Evolutionary conservation across 768 basidiomycete genomes (phyloP).

Genomic region (Mycena leptocephala): DNA sequence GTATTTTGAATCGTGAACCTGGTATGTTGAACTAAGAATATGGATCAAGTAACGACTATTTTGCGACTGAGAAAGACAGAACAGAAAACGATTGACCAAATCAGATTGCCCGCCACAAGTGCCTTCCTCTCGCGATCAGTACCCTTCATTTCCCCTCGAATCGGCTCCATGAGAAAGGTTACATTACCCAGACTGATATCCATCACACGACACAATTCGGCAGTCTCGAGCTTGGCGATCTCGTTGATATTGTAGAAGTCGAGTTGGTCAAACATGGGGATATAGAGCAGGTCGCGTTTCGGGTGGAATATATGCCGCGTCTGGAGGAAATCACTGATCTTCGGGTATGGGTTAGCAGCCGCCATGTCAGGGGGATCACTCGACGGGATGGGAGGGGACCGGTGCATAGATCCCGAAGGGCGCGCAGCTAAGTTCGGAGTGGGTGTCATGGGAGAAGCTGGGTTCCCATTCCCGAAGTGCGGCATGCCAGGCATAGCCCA

Average conservation of each 20-base stretch:
- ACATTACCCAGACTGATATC: not conserved
- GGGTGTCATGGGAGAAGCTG: not conserved
- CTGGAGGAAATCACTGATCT: not conserved
- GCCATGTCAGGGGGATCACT: constrained; percentile 21
- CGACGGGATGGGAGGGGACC: not conserved
- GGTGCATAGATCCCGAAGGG: not conserved
- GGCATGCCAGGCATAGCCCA: not conserved
- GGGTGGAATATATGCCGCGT: not conserved
- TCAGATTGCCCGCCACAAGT: not conserved
- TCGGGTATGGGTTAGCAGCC: not conserved
- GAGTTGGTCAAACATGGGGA: not conserved
- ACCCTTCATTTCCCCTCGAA: constrained; percentile 6
- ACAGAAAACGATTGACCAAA: not conserved
- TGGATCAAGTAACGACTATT: not conserved
- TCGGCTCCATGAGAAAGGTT: not conserved
- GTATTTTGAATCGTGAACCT: not conserved
- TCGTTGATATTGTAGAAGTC: constrained; percentile 29
- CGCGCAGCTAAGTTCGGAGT: not conserved
- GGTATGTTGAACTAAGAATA: not conserved
- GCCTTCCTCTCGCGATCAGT: not conserved
- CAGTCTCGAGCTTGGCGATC: not conserved
- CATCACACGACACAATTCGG: not conserved
- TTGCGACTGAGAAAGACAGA: too few species aligned
- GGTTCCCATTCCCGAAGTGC: not conserved
- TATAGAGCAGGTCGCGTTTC: not conserved